phyloP scores from a whole-genome alignment of 306 rosid species.

The Pterocarpus santalinus region DNA sequence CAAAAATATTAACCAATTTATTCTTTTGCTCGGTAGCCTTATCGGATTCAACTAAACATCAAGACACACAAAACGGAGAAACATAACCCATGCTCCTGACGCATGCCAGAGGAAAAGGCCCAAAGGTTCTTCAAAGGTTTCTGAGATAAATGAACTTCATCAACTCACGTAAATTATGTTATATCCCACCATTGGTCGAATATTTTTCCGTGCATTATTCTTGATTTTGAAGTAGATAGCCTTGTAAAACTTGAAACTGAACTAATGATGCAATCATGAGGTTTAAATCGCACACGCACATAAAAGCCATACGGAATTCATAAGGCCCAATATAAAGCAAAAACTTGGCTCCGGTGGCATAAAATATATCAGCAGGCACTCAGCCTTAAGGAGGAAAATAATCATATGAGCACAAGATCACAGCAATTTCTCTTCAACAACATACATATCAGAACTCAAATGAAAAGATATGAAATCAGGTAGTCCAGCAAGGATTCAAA shows the following conservation, averaged over 20 bases:
- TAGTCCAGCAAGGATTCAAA: conserved; percentile 22
- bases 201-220: background rate
- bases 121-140: background rate
- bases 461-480: conserved; percentile 5
- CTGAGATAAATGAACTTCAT: background rate
- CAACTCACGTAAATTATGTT: background rate
- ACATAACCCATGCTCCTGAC: background rate
- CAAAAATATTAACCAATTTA: no score
- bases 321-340: conserved; percentile 36
- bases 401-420: conserved; percentile 25
- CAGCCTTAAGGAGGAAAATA: conserved; percentile 33
- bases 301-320: conserved; percentile 11
- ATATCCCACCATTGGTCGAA: background rate
- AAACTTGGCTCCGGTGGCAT: conserved; percentile 27
- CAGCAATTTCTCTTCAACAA: conserved; percentile 8
- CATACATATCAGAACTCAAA: conserved; percentile 29
- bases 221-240: background rate
- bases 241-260: background rate
- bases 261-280: background rate
- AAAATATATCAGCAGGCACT: conserved; percentile 23
- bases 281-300: background rate
- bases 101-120: background rate
- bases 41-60: no score
- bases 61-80: no score
- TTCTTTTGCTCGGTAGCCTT: no score